A percentile compares a stretch with the other conserved stretches of the same genome.
Conservation (phyloP, 78 protist species). For the Pigoraptor vietnamica region DNA sequence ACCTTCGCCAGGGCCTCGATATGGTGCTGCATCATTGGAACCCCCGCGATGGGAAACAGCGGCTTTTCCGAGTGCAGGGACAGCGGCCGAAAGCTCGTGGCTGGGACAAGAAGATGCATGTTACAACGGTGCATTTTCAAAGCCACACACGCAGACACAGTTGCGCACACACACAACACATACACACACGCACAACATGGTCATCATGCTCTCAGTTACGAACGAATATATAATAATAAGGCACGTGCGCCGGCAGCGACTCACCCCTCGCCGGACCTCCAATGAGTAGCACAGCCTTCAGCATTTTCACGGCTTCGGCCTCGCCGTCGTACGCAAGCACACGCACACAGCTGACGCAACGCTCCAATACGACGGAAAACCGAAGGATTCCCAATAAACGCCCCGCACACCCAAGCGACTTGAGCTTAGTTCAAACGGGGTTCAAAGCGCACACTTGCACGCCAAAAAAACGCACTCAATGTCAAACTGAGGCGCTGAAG, state of each 20-base stretch:
- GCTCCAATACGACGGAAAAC: too few relatives aligned
- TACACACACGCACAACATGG: too few relatives aligned
- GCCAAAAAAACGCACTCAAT: too few relatives aligned
- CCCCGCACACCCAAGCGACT: too few relatives aligned
- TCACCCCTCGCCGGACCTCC: conserved; percentile 11
- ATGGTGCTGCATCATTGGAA: conserved; percentile 37
- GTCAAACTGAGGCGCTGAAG: too few relatives aligned
- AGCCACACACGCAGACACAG: neutral
- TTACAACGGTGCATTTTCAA: neutral
- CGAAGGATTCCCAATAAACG: too few relatives aligned
- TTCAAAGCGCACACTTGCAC: too few relatives aligned
- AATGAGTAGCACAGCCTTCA: conserved; percentile 11
- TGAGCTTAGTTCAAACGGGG: too few relatives aligned
- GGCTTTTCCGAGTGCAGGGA: conserved; percentile 29
- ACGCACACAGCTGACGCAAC: too few relatives aligned
- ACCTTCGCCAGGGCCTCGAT: conserved; percentile 15
- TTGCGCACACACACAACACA: neutral
- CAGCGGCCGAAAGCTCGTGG: conserved; percentile 33
- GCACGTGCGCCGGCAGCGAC: neutral
- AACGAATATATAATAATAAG: neutral
- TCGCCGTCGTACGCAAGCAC: neutral
- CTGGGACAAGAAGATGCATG: neutral
- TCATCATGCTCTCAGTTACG: too few relatives aligned
- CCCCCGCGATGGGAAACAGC: conserved; percentile 39
- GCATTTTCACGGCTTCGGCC: neutral